phyloP scores from a whole-genome alignment of 768 basidiomycete genomes.

The Xanthoconium purpureum region DNA sequence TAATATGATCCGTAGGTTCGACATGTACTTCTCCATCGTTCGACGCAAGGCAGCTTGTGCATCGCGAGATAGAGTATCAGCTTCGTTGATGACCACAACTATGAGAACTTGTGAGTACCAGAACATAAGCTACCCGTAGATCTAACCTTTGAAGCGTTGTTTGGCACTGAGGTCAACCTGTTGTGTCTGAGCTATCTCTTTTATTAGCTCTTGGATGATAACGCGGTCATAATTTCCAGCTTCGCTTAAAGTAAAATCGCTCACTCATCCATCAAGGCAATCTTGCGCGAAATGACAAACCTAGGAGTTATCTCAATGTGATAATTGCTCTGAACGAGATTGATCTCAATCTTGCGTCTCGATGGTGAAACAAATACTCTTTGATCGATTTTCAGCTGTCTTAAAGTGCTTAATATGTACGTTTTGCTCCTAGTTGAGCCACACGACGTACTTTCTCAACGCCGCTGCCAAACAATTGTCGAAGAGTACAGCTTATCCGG shows the following conservation, averaged over 20 bases:
- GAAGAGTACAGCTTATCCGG: conserved; percentile 82
- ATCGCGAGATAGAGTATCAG: conserved; percentile 90
- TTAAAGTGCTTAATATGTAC: background rate
- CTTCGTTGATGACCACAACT: conserved; percentile 99
- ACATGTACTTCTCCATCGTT: conserved; percentile 99
- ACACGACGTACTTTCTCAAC: conserved; percentile 77
- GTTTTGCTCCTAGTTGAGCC: background rate
- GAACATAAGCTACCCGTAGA: background rate
- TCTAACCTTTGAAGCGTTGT: conserved; percentile 90
- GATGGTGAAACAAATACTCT: conserved; percentile 92
- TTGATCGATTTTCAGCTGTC: conserved; percentile 95
- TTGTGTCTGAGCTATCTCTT: conserved; percentile 98
- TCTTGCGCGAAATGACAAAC: conserved; percentile 39
- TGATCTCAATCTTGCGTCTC: conserved; percentile 91
- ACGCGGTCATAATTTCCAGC: conserved; percentile 93
- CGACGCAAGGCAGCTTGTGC: conserved; percentile 95
- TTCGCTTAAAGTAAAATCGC: conserved; percentile 55
- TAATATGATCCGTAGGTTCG: conserved; percentile 93
- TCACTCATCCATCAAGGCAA: background rate
- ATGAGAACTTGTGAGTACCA: background rate
- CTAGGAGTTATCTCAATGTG: conserved; percentile 98
- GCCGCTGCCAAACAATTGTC: conserved; percentile 86
- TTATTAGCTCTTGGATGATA: conserved; percentile 94
- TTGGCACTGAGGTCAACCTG: conserved; percentile 95
- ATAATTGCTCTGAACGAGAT: conserved; percentile 95